Evolutionary conservation across 306 rosid species (phyloP), one percentile per base, ranked within the genome.

Genomic region (Cicer cuneatum): DNA sequence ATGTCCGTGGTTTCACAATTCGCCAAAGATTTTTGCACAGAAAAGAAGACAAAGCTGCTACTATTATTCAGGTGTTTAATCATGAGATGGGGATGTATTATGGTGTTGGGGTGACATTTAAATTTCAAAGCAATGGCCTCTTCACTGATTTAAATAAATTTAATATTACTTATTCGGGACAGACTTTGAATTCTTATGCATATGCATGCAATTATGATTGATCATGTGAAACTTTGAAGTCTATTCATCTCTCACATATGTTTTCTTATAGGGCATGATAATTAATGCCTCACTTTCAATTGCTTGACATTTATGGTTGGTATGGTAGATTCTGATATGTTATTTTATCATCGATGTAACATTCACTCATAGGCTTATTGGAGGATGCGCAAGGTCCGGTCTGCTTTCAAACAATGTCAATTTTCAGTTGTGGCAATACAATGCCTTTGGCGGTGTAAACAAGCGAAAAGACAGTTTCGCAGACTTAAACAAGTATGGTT

Each of bases 321-420:
- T 58, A 63, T 39, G 40, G 71, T 64, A 43, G 18, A 71, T 60
- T 59, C 43, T 75, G 66, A 47, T 71, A 38, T 43, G 48, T 46
- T 74, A 62, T 67, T 66, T 60, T 59, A 43, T 46, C 74, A 45
- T 19, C 24, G 70, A 51, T 67, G 18, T 68, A 59, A 82, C 68
- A 40, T 75, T 60, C 18, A 58, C 74, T 71, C 70, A 57, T 77
- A 94, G 99, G 89, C 93, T 60, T 81, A 63, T 59, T 94, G 99
- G 99, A 94, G 91, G 86, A 92, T 85, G 93, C 78, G n/a, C 83
- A 92, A 86, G 87, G 89, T 89, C 84, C 89, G 90, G 63, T 75
- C 82, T 52, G 81, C 81, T 71, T 90, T 90, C 86, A 80, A 52
- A 33, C 85, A 58, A 62, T 76, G 73, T 46, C 92, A 85, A 65